Evolutionary conservation across 2,329 filamentous ascomycete genomes (phyloP).

Genomic region (Byssoonygena ceratinophila): DNA sequence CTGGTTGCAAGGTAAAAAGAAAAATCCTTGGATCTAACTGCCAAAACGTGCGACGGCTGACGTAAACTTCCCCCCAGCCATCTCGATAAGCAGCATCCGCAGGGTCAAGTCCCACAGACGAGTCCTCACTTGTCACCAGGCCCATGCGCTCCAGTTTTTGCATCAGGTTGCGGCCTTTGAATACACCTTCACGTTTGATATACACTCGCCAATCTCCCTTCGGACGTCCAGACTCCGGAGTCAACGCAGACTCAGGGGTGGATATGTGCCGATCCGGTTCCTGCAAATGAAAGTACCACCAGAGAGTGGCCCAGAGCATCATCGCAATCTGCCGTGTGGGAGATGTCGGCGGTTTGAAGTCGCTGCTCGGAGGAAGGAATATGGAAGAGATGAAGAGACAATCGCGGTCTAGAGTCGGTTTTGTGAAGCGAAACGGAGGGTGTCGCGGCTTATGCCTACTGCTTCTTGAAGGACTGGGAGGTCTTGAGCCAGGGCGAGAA

Average conservation of each 20-base stretch:
- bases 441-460: slow-evolving; percentile 22
- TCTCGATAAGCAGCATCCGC: slow-evolving; percentile 51
- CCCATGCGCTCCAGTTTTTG: slow-evolving; percentile 93
- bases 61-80: slow-evolving; percentile 68
- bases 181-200: slow-evolving; percentile 76
- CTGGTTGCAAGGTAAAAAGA: slow-evolving; percentile 69
- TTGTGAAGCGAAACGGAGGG: slow-evolving; percentile 51
- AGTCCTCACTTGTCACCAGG: slow-evolving; percentile 64
- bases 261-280: slow-evolving; percentile 56
- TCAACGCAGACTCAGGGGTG: slow-evolving; percentile 53
- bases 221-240: slow-evolving; percentile 60
- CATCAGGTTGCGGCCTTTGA: slow-evolving; percentile 70
- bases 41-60: slow-evolving; percentile 75
- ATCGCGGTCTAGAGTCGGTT: slow-evolving; percentile 67
- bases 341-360: slow-evolving; percentile 69
- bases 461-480: background rate
- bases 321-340: slow-evolving; percentile 84
- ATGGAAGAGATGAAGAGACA: slow-evolving; percentile 86
- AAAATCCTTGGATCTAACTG: slow-evolving; percentile 80
- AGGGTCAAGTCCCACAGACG: slow-evolving; percentile 55
- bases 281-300: slow-evolving; percentile 94
- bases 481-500: slow-evolving; percentile 6
- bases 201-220: slow-evolving; percentile 78
- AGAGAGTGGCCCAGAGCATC: slow-evolving; percentile 91
- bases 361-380: slow-evolving; percentile 66